Percentiles rank a stretch among this genome's conserved stretches.
Conservation (phyloP, 2,329 filamentous ascomycete genomes). For the Botrytis paeoniae region DNA sequence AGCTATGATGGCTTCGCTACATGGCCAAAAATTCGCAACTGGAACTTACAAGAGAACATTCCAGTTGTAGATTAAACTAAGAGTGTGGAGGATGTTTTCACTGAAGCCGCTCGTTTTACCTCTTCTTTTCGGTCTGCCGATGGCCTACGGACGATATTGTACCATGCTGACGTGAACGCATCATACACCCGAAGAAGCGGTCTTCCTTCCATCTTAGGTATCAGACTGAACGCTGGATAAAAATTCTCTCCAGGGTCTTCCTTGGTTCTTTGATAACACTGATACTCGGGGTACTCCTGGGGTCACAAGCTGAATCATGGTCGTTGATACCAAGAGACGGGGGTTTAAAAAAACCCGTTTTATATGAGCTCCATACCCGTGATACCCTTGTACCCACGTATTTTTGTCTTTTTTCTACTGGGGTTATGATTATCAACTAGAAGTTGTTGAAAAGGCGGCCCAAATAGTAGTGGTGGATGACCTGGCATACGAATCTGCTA, state of each 20-base stretch:
- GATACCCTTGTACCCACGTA: neutral
- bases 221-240: neutral
- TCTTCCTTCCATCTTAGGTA: neutral
- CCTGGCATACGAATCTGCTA: neutral
- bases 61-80: neutral
- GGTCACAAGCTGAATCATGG: neutral
- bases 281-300: neutral
- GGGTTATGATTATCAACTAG: no score
- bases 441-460: neutral
- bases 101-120: neutral
- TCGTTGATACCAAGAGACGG: no score
- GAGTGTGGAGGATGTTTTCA: neutral
- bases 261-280: neutral
- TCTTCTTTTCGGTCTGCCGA: neutral
- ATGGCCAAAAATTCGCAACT: neutral
- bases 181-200: neutral
- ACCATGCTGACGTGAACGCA: neutral
- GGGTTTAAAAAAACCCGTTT: no score
- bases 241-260: neutral
- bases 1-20: rapidly evolving
- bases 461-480: neutral
- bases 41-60: rapidly evolving
- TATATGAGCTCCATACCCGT: neutral
- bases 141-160: neutral
- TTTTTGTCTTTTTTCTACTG: no score